Evolutionary conservation across 305 asterid genomes (phyloP), one percentile per base, ranked within the genome.

Genomic region (Lippia alba): DNA sequence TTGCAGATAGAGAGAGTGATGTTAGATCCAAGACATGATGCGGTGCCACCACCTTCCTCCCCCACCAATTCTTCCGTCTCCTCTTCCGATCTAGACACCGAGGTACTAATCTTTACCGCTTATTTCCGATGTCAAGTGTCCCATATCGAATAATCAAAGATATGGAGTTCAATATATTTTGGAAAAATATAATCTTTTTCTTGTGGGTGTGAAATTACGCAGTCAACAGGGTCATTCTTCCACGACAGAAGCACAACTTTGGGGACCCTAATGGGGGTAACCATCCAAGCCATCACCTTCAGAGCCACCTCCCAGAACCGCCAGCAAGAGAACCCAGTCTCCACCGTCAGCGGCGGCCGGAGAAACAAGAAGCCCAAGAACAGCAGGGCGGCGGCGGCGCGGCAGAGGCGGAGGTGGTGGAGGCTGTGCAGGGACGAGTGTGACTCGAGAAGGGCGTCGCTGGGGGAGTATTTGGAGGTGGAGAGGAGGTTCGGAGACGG

Each of bases 191-290:
- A n/a, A n/a, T n/a, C n/a, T n/a, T n/a, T n/a, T n/a, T n/a, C n/a
- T n/a, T 41, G 48, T 41, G 16, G 55, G 40, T 74, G 44, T 19
- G 40, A 68, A 44, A 50, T 48, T 14, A 15, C 89, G 89, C 89
- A 91, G 97, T 91, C 97, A 20, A 91, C 97, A 49, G 97, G 97
- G 17, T 91, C 97, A 3, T 91, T 91, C 80, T 91, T 91, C 82
- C 97, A 87, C 78, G 97, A 91, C 81, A 82, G 89, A 81, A 91
- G 96, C 78, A 91, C 89, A 4, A 82, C 95, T 0, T 57, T 91
- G 18, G 97, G 97, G 16, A 87, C 89, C 0, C 81, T 91, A 10
- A 89, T 91, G 97, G 97, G 97, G 18, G 95, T 91, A 0, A 86
- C 84, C 0, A 80, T 85, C 73, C 95, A 88, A 11, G 88, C 95